Evolutionary conservation across 352 stramenopile genomes (phyloP).

Genomic region (Globisporangium lucens): DNA sequence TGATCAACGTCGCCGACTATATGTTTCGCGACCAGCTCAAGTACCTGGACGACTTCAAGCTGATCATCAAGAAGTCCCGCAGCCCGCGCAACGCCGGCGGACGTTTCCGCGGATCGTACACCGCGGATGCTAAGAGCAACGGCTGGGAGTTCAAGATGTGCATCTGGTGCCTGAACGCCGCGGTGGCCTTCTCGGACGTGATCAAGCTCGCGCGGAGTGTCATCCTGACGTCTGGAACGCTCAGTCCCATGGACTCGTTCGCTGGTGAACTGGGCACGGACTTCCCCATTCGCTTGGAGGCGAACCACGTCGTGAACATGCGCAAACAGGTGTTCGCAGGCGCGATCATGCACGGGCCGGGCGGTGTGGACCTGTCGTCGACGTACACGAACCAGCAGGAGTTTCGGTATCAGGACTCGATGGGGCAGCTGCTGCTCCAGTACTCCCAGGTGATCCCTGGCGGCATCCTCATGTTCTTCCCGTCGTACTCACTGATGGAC

Average conservation of each 20-base stretch:
- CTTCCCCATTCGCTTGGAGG: slow-evolving; percentile 79
- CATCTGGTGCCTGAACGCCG: slow-evolving; percentile 85
- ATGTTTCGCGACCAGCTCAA: slow-evolving; percentile 80
- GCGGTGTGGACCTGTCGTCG: slow-evolving; percentile 64
- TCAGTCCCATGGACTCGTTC: slow-evolving; percentile 89
- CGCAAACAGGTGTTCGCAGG: slow-evolving; percentile 82
- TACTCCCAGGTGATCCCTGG: slow-evolving; percentile 68
- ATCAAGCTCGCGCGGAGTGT: slow-evolving; percentile 60
- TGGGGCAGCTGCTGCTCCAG: slow-evolving; percentile 71
- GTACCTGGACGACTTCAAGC: slow-evolving; percentile 81
- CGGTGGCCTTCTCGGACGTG: slow-evolving; percentile 81
- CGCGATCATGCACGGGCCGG: slow-evolving; percentile 62
- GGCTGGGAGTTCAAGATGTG: slow-evolving; percentile 74
- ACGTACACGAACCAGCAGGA: slow-evolving; percentile 84
- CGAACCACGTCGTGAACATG: slow-evolving; percentile 88
- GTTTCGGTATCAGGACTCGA: slow-evolving; percentile 75
- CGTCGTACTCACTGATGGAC: slow-evolving; percentile 79
- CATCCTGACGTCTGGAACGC: slow-evolving; percentile 80
- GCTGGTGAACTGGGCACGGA: slow-evolving; percentile 73
- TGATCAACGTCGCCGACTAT: slow-evolving; percentile 74
- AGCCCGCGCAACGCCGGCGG: slow-evolving; percentile 10
- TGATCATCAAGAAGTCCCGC: slow-evolving; percentile 50
- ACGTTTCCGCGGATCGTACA: slow-evolving; percentile 21
- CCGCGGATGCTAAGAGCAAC: slow-evolving; percentile 20
- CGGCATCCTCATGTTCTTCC: slow-evolving; percentile 85